Percentiles rank a stretch among this genome's conserved stretches.
Evolutionary conservation across 2,329 filamentous ascomycete species (phyloP).

Genomic region (Laburnicola sp.): DNA sequence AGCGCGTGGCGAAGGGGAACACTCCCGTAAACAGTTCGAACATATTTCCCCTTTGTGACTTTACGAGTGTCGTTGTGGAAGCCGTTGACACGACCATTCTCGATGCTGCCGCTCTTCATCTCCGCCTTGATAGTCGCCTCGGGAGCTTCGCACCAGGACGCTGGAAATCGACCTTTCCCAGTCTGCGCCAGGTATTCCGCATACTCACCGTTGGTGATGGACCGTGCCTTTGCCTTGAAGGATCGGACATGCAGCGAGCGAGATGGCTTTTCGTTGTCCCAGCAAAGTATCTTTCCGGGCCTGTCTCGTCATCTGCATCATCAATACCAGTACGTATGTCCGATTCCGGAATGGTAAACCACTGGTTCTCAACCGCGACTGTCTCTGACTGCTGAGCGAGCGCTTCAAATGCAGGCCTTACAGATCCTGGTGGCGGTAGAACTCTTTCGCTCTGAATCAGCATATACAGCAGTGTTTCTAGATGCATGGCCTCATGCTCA

Average conservation of each 20-base stretch:
- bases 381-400: constrained; percentile 64
- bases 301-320: constrained; percentile 68
- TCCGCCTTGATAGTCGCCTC: constrained; percentile 22
- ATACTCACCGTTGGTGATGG: constrained; percentile 94
- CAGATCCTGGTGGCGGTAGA: constrained; percentile 68
- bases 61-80: constrained; percentile 28
- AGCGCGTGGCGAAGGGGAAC: constrained; percentile 76
- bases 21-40: constrained; percentile 82
- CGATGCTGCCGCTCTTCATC: constrained; percentile 39
- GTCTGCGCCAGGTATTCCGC: constrained; percentile 72
- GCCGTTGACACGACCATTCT: constrained; percentile 39
- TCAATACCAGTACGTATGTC: constrained; percentile 73
- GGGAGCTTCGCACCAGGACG: constrained; percentile 67
- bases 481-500: constrained; percentile 94
- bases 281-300: constrained; percentile 72
- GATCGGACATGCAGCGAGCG: constrained; percentile 65
- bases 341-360: constrained; percentile 80
- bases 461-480: constrained; percentile 98
- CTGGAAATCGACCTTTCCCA: constrained; percentile 64
- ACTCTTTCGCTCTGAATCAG: constrained; percentile 87
- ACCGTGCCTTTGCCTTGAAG: constrained; percentile 79
- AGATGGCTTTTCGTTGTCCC: constrained; percentile 90
- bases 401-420: constrained; percentile 71
- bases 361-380: constrained; percentile 71
- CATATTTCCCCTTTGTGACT: constrained; percentile 62